These are phyloP conservation scores for Senecio squalidus DNA, from an alignment of 140 eudicot species.

Conservation along the genomic window DNA sequence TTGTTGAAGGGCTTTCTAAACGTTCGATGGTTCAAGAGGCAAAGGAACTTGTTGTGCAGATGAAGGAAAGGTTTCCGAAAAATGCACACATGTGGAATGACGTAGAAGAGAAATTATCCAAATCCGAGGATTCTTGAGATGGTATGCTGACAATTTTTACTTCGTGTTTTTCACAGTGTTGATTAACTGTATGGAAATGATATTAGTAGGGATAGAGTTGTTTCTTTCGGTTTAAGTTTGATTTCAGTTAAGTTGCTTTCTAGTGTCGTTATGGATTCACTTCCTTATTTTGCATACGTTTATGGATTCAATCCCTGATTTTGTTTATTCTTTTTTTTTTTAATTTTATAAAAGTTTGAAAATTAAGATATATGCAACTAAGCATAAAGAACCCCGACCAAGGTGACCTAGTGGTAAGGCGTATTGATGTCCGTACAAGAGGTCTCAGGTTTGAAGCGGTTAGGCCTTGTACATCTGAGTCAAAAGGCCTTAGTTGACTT, in stretches of 20 bases:
- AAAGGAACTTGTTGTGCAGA: conserved; percentile 36
- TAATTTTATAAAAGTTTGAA: not conserved
- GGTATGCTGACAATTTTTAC: conserved; percentile 12
- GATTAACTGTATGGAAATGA: conserved; percentile 17
- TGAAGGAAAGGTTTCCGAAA: conserved; percentile 67
- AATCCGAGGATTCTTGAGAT: conserved; percentile 26
- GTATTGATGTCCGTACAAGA: too few relatives aligned
- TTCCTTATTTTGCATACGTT: too few relatives aligned
- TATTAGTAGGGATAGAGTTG: not conserved
- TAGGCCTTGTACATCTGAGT: too few relatives aligned
- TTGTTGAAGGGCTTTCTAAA: conserved; percentile 69
- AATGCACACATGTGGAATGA: conserved; percentile 57
- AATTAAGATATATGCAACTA: not conserved
- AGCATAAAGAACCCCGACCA: too few relatives aligned
- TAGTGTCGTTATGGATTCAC: too few relatives aligned
- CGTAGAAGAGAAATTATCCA: conserved; percentile 47
- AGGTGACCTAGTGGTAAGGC: too few relatives aligned
- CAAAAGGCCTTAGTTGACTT: not conserved
- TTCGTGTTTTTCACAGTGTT: not conserved
- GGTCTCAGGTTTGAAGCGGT: too few relatives aligned
- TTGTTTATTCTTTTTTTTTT: not conserved
- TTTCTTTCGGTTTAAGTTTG: not conserved
- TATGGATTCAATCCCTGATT: not conserved
- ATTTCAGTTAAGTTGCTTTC: conserved; percentile 5
- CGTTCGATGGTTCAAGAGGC: conserved; percentile 57